phyloP scores from a whole-genome alignment of 1,284 basidiomycete species.

The Microbotryum scabiosae region DNA sequence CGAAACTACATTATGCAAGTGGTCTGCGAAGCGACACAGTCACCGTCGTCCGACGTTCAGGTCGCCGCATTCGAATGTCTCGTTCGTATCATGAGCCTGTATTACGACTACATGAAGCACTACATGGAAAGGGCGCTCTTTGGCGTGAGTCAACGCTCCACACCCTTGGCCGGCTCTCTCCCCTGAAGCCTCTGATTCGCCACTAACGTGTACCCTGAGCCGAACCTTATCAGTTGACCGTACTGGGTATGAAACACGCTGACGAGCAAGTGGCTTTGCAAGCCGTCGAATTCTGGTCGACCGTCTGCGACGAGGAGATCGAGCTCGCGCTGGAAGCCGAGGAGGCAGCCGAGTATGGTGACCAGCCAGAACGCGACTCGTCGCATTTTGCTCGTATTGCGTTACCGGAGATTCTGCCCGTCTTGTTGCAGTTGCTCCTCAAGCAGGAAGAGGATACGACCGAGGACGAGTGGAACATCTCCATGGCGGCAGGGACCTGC shows the following conservation, averaged over 20 bases:
- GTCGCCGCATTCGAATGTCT: slow-evolving; percentile 90
- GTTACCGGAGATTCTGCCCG: slow-evolving; percentile 86
- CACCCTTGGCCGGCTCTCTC: background rate
- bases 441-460: slow-evolving; percentile 95
- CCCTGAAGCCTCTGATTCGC: background rate
- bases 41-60: slow-evolving; percentile 65
- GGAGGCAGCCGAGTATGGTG: slow-evolving; percentile 85
- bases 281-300: slow-evolving; percentile 99
- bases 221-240: slow-evolving; percentile 62
- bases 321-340: slow-evolving; percentile 85
- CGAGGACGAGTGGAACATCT: slow-evolving; percentile 97
- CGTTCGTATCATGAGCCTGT: slow-evolving; percentile 92
- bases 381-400: slow-evolving; percentile 91
- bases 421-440: slow-evolving; percentile 78
- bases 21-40: slow-evolving; percentile 97
- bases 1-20: slow-evolving; percentile 99
- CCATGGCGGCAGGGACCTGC: slow-evolving; percentile 96
- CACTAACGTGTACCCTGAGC: background rate
- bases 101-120: slow-evolving; percentile 98
- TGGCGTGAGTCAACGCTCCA: slow-evolving; percentile 55
- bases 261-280: slow-evolving; percentile 90
- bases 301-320: slow-evolving; percentile 95
- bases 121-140: slow-evolving; percentile 99
- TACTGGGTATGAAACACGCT: slow-evolving; percentile 93
- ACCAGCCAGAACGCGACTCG: slow-evolving; percentile 69